Percentiles rank a stretch among this genome's conserved stretches.
Evolutionary conservation across 1,139 yeast species (phyloP).

Genomic region (Nakaseomyces uthaithaninus): DNA sequence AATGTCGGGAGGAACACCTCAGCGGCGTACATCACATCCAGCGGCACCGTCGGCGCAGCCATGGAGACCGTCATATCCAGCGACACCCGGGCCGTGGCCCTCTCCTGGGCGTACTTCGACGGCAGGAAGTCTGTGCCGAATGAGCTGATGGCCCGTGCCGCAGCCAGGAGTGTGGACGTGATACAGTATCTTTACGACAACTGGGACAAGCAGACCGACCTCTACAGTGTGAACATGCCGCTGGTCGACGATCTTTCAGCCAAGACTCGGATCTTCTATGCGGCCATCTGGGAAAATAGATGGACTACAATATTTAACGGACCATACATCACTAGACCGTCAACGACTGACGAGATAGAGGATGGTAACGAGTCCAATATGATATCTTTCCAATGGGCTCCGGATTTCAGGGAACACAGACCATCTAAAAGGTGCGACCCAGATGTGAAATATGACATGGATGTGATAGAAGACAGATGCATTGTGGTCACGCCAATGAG

Average conservation of each 20-base stretch:
- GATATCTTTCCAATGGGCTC: slow-evolving; percentile 66
- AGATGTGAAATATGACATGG: slow-evolving; percentile 37
- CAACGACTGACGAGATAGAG: slow-evolving; percentile 37
- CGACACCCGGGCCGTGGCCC: slow-evolving; percentile 56
- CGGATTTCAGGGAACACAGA: slow-evolving; percentile 67
- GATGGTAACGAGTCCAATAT: slow-evolving; percentile 37
- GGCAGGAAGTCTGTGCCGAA: slow-evolving; percentile 47
- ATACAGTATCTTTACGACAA: slow-evolving; percentile 48
- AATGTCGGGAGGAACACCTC: slow-evolving; percentile 90
- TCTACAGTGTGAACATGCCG: slow-evolving; percentile 83
- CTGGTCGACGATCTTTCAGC: slow-evolving; percentile 45
- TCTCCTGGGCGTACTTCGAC: slow-evolving; percentile 67
- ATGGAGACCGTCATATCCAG: slow-evolving; percentile 88
- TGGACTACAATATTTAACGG: slow-evolving; percentile 63
- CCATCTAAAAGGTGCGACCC: slow-evolving; percentile 45
- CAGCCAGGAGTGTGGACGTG: slow-evolving; percentile 56
- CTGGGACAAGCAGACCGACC: slow-evolving; percentile 54
- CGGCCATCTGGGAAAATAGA: slow-evolving; percentile 68
- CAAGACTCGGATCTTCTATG: slow-evolving; percentile 54
- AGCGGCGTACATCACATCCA: slow-evolving; percentile 79
- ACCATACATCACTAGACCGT: slow-evolving; percentile 19
- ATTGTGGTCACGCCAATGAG: slow-evolving; percentile 74
- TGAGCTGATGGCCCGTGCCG: slow-evolving; percentile 53
- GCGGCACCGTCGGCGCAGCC: slow-evolving; percentile 98
- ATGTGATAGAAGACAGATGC: slow-evolving; percentile 41